phyloP scores from a whole-genome alignment of 306 rosid genomes.

The Dicorynia guianensis region DNA sequence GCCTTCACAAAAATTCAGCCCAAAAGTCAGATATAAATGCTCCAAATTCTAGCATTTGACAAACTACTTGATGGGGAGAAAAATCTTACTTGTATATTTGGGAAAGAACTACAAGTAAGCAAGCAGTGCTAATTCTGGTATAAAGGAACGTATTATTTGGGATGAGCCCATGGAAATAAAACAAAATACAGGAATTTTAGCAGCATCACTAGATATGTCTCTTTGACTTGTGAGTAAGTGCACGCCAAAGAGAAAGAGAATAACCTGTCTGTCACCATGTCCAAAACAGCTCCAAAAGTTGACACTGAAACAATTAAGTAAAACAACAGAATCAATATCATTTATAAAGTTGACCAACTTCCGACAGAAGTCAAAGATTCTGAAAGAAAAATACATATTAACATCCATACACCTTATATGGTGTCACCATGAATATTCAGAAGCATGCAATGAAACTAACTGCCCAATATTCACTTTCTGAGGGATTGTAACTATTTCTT shows the following conservation, averaged over 20 bases:
- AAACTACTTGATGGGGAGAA: constrained; percentile 26
- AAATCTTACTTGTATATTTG: constrained; percentile 82
- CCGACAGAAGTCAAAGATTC: neutral
- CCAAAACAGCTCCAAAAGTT: constrained; percentile 98
- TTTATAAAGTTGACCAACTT: constrained; percentile 26
- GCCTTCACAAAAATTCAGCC: constrained; percentile 65
- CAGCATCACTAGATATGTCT: constrained; percentile 23
- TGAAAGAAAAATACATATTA: neutral
- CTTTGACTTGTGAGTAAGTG: constrained; percentile 25
- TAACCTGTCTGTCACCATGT: constrained; percentile 97
- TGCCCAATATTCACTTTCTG: no score
- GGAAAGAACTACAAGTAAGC: constrained; percentile 91
- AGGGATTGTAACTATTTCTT: no score
- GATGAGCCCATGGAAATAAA: constrained; percentile 34
- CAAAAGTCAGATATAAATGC: constrained; percentile 48
- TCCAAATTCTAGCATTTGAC: constrained; percentile 32
- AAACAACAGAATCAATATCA: constrained; percentile 19
- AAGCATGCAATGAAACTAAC: no score
- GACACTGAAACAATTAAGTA: constrained; percentile 72
- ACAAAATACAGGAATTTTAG: constrained; percentile 25
- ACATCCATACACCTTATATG: neutral
- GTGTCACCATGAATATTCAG: no score
- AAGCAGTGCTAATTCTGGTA: constrained; percentile 96
- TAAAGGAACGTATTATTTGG: constrained; percentile 45
- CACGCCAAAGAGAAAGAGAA: constrained; percentile 26